Conservation (phyloP, 257 asterid genomes). For the Nicotiana benthamiana region DNA sequence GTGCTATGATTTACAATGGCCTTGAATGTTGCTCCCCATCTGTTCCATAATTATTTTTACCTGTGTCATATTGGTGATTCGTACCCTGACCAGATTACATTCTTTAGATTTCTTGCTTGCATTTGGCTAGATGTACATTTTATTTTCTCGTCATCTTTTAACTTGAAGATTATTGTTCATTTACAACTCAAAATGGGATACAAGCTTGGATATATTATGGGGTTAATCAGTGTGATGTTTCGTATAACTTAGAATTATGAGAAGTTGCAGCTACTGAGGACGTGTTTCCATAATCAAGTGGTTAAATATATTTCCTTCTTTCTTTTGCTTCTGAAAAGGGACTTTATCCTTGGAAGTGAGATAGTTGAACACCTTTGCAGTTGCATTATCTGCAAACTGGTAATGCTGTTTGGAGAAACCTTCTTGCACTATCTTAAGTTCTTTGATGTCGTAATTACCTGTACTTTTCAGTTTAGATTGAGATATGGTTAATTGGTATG, state of each 20-base stretch:
- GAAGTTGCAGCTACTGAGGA: background rate
- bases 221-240: background rate
- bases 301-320: background rate
- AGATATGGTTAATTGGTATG: background rate
- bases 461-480: background rate
- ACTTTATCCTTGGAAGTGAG: background rate
- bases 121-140: background rate
- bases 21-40: slow-evolving; percentile 4
- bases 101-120: background rate
- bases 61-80: background rate
- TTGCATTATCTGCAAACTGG: no score
- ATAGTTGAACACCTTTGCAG: background rate
- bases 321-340: no score
- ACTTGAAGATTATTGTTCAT: background rate
- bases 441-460: background rate
- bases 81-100: slow-evolving; percentile 4
- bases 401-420: background rate
- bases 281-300: background rate
- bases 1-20: slow-evolving; percentile 25
- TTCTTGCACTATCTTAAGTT: background rate
- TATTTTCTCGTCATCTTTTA: background rate
- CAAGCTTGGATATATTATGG: background rate
- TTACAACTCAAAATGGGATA: background rate
- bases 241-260: background rate
- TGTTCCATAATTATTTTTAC: background rate